Conservation (phyloP, 1,284 basidiomycete species). For the Termitomyces sp. region DNA sequence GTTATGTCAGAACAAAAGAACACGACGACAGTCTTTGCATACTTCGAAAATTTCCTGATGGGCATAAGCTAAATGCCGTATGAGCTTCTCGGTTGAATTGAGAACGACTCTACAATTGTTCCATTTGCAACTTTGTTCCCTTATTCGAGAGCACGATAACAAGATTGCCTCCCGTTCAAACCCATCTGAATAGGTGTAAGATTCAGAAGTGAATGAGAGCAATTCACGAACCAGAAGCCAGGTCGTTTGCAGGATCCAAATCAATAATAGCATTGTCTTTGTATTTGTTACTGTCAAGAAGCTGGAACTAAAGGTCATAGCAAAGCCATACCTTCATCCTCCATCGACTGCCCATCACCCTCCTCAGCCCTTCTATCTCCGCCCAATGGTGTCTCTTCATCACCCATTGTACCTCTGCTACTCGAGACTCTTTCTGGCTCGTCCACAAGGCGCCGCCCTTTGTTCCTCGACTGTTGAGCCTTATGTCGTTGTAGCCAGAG, state of each 20-base stretch:
- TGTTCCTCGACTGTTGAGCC: slow-evolving; percentile 4
- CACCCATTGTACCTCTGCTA: neutral
- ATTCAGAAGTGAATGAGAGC: slow-evolving; percentile 4
- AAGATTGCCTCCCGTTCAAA: slow-evolving; percentile 36
- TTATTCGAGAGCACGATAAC: slow-evolving; percentile 42
- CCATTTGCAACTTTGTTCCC: slow-evolving; percentile 53
- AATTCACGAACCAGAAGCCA: slow-evolving; percentile 17
- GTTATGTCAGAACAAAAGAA: slow-evolving; percentile 3
- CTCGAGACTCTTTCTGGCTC: neutral
- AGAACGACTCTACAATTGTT: slow-evolving; percentile 46
- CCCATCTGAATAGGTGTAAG: slow-evolving; percentile 29
- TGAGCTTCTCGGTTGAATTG: slow-evolving; percentile 46
- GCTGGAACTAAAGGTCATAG: slow-evolving; percentile 4
- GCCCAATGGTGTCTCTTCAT: neutral
- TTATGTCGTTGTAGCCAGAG: slow-evolving; percentile 24
- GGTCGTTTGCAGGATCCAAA: slow-evolving; percentile 16
- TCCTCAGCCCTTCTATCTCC: neutral
- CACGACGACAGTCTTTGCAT: neutral
- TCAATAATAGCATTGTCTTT: slow-evolving; percentile 17
- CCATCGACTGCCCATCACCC: slow-evolving; percentile 1
- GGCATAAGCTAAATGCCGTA: slow-evolving; percentile 40
- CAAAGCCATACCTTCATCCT: slow-evolving; percentile 20
- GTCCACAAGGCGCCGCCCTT: neutral
- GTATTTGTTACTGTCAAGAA: slow-evolving; percentile 13
- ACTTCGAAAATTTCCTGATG: slow-evolving; percentile 32